Base-by-base conservation (phyloP, 139 green algal species). In the Chlamydomonas asymmetrica region DNA sequence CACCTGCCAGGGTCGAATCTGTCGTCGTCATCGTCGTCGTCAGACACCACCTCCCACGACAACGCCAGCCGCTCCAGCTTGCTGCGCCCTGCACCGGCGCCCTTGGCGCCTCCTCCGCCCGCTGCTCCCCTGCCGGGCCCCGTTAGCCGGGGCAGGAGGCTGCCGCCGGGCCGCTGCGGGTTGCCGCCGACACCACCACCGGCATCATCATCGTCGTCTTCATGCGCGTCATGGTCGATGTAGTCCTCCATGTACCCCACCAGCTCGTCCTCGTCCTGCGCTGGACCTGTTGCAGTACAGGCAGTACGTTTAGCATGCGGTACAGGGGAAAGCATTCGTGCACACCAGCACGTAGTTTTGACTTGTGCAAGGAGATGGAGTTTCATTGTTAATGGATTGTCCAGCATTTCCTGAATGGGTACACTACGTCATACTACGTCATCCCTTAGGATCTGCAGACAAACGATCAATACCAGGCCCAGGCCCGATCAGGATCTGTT, bases 211-310 rank as follows among this genome's bases (percentile, higher is more conserved):
- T 68, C 45, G 20, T 73, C 75, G 16, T 74, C 79, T 25, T 81
- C 76, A 29, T 72, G 54, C 39, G 84, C 85, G 34, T 81, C 76
- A 29, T 72, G 54, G 43, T 85, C 85, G 34, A 91, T 90, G 66
- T 96, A 95, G 57, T 90, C 86, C 25, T 93, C 91, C 67, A 94
- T 80, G 39, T 84, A 83, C 6, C 88, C 87, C 9, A 82, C 81
- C 6, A 78, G 79, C 71, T 75, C 70, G 6, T n/a, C n/a, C n/a
- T n/a, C n/a, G n/a, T n/a, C n/a, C n/a, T n/a, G n/a, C n/a, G n/a
- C n/a, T n/a, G n/a, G n/a, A n/a, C n/a, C n/a, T n/a, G n/a, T 16
- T 63, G 20, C 48, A 56, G 48, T 56, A 56, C 48, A 56, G 20
- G 16, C 16, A 20, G 48, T 56, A 56, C 48, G 20, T 56, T 56